Evolutionary conservation across 164 flowering plant species (phyloP).

Genomic region (Stephania japonica): DNA sequence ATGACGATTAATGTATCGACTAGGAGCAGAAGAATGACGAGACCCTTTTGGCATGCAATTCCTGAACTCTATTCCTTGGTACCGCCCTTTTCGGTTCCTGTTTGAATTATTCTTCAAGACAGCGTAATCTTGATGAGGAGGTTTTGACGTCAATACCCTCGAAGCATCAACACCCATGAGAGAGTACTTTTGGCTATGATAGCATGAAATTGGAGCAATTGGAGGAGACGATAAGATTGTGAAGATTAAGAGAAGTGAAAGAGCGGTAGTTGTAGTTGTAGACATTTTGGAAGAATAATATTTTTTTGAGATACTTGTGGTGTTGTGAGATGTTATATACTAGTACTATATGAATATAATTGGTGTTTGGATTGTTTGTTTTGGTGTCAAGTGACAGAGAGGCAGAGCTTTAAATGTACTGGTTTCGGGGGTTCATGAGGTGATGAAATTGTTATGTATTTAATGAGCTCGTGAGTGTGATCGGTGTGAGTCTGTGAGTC

Average conservation of each 20-base stretch:
- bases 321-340: neutral
- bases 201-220: neutral
- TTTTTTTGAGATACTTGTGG: neutral
- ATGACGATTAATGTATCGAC: slow-evolving; percentile 37
- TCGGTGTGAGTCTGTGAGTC: too few species aligned
- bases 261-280: neutral
- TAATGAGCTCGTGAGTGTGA: slow-evolving; percentile 28
- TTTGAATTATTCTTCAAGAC: slow-evolving; percentile 14
- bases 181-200: neutral
- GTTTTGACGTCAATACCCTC: slow-evolving; percentile 17
- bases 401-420: neutral
- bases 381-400: neutral
- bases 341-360: neutral
- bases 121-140: slow-evolving; percentile 5
- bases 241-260: slow-evolving; percentile 8
- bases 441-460: slow-evolving; percentile 7
- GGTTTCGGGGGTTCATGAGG: neutral
- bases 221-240: slow-evolving; percentile 19
- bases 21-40: slow-evolving; percentile 44
- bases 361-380: neutral
- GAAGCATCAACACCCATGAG: slow-evolving; percentile 3
- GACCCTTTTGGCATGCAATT: slow-evolving; percentile 51
- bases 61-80: slow-evolving; percentile 16
- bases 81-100: neutral
- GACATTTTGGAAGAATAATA: neutral